Evolutionary conservation across 306 rosid genomes (phyloP).

Genomic region (Glycine latifolia): DNA sequence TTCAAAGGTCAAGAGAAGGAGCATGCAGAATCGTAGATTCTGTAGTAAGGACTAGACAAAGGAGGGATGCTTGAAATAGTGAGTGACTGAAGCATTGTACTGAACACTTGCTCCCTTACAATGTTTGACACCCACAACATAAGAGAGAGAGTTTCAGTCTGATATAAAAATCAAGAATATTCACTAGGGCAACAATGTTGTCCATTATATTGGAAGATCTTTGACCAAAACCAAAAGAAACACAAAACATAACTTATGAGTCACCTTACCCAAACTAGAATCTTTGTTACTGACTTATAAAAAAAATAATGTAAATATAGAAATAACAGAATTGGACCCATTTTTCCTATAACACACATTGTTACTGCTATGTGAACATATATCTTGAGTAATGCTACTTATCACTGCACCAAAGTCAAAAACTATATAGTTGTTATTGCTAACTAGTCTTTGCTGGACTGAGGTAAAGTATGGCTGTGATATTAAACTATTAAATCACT

Average conservation of each 20-base stretch:
- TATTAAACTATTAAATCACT: neutral
- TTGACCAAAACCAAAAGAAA: neutral
- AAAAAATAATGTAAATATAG: neutral
- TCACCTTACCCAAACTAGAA: neutral
- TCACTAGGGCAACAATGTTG: neutral
- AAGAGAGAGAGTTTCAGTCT: too few relatives aligned
- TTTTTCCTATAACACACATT: neutral
- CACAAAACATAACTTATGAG: neutral
- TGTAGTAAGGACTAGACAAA: neutral
- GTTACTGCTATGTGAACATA: neutral
- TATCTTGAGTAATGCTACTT: neutral
- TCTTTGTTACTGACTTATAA: neutral
- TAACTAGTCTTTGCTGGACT: neutral
- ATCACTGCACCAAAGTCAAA: neutral
- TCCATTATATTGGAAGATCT: neutral
- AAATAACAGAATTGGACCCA: neutral
- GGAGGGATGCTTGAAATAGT: slow-evolving; percentile 4
- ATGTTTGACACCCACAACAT: neutral
- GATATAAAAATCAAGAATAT: neutral
- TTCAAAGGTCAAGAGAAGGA: slow-evolving; percentile 39
- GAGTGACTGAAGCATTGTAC: neutral
- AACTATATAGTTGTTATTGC: neutral
- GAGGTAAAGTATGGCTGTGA: neutral
- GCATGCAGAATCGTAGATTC: slow-evolving; percentile 38
- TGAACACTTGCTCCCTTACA: neutral